phyloP scores from a whole-genome alignment of 495 filamentous ascomycete species.

The Xylaria palmicola region DNA sequence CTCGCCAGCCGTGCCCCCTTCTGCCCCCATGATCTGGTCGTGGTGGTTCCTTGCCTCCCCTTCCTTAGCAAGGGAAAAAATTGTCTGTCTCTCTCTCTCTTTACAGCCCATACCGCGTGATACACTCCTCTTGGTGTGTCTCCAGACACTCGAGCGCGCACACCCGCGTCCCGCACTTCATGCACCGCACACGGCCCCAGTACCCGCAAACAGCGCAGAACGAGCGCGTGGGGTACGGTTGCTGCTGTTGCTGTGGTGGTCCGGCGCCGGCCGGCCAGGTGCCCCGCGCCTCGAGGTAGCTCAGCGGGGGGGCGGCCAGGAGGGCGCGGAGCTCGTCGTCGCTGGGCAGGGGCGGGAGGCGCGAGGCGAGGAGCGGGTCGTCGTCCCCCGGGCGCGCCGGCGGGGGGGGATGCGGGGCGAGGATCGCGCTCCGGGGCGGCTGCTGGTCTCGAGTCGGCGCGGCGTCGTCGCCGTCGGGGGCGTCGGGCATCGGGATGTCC shows the following conservation, averaged over 20 bases:
- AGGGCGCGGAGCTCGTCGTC: slow-evolving; percentile 66
- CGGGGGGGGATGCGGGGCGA: slow-evolving; percentile 18
- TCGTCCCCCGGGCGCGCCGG: slow-evolving; percentile 43
- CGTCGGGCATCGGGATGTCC: slow-evolving; percentile 38
- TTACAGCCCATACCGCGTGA: slow-evolving; percentile 66
- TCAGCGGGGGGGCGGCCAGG: slow-evolving; percentile 68
- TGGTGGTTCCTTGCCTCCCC: too few species aligned
- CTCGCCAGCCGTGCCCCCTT: neutral
- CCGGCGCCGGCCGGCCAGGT: slow-evolving; percentile 25
- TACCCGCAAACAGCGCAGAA: slow-evolving; percentile 94
- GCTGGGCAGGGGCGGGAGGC: slow-evolving; percentile 63
- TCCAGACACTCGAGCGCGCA: slow-evolving; percentile 82
- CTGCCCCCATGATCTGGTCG: neutral
- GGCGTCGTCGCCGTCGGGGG: slow-evolving; percentile 15
- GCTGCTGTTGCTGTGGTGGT: slow-evolving; percentile 22
- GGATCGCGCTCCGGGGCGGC: slow-evolving; percentile 12
- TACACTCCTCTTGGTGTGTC: slow-evolving; percentile 71
- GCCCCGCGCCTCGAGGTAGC: slow-evolving; percentile 75
- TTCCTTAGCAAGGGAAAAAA: too few species aligned
- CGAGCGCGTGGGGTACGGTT: slow-evolving; percentile 55
- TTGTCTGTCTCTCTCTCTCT: too few species aligned
- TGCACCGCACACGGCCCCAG: slow-evolving; percentile 83
- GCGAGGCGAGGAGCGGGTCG: slow-evolving; percentile 62
- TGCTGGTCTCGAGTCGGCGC: neutral
- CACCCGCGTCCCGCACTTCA: slow-evolving; percentile 75